phyloP scores from a whole-genome alignment of 345 rosid genomes.

The Dovyalis caffra region DNA sequence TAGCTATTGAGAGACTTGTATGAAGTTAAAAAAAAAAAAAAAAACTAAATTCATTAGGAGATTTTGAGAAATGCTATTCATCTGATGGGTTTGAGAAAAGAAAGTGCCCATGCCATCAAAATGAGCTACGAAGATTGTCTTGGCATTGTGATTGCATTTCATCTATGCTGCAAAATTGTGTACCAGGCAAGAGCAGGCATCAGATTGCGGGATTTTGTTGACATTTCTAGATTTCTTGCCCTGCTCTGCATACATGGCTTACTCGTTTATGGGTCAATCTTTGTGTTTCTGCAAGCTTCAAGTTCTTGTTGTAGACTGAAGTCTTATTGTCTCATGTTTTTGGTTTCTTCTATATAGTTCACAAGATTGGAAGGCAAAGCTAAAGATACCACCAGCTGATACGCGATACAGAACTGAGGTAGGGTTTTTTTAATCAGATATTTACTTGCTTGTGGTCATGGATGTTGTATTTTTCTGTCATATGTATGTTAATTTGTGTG shows the following conservation, averaged over 20 bases:
- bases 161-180: background rate
- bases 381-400: slow-evolving; percentile 74
- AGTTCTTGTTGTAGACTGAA: background rate
- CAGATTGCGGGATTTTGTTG: background rate
- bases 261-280: background rate
- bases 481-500: background rate
- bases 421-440: slow-evolving; percentile 16
- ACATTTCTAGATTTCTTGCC: background rate
- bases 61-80: background rate
- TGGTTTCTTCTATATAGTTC: slow-evolving; percentile 36
- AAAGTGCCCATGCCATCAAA: background rate
- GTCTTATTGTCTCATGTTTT: background rate
- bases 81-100: background rate
- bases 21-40: background rate
- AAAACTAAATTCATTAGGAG: background rate
- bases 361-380: slow-evolving; percentile 87
- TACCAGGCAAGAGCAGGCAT: background rate
- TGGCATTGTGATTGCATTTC: background rate
- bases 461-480: background rate
- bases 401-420: slow-evolving; percentile 88
- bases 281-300: background rate
- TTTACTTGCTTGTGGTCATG: background rate
- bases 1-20: background rate
- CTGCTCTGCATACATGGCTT: background rate
- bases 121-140: background rate